Evolutionary conservation across 1,284 basidiomycete species (phyloP), one percentile per base, ranked within the genome.

Genomic region (Boletus hoseneyae): DNA sequence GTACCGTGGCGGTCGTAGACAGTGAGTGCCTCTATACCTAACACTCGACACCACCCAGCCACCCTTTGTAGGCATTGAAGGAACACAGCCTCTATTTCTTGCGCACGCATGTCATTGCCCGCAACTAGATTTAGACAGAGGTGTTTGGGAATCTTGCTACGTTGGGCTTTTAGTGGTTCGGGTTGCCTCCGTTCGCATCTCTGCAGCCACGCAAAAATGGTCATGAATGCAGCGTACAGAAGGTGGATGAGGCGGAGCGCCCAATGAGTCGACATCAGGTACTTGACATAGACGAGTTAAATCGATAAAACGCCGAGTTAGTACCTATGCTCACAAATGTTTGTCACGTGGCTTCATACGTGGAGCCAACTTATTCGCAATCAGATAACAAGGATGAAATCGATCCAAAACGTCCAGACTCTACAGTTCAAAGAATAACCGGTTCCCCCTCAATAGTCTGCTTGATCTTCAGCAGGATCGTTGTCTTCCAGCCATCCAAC

Each of bases 401-500:
- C 23, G 23, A 25, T 3, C 23, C 23, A 25, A 25, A 25, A 13
- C 9, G 13, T 42, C 33, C 42, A 32, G 16, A 25, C 34, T 35
- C 41, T 48, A 47, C 33, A 4, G 30, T 19, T 61, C 42, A 67
- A 16, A 67, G 65, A 48, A 85, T 70, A 30, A 58, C 67, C 7
- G 71, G 71, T 56, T 85, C 79, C 47, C 82, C 80, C 52, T 87
- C 78, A 52, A 97, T 82, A 25, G 77, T 73, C 66, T 79, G 82
- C 79, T 97, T 97, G 69, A 97, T 85, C 72, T 88, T 88, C 61
- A 97, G 73, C 59, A 98, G 68, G 45, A 97, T 86, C 32, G 71
- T 76, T 34, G 93, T 97, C 80, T 97, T 97, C 93, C 93, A 97
- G 70, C 89, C 90, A 70, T 97, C 94, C 62, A 97, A 71, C 71